Evolutionary conservation across 441 rosid genomes (phyloP).

Genomic region (California macrophylla): DNA sequence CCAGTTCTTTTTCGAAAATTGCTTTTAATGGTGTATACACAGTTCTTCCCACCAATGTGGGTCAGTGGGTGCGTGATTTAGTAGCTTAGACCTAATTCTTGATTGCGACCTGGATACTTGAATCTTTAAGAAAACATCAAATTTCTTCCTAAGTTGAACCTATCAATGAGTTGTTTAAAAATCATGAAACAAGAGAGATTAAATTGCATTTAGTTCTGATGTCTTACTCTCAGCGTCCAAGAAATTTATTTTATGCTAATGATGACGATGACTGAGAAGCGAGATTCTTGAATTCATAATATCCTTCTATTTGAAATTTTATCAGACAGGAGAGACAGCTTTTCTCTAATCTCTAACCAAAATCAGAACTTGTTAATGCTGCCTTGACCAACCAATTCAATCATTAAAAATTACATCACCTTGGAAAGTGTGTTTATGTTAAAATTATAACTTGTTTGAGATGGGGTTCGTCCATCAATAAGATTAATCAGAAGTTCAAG

Average conservation of each 20-base stretch:
- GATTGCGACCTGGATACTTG: neutral
- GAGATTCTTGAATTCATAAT: neutral
- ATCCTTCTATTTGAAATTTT: neutral
- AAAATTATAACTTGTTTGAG: neutral
- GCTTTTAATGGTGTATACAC: conserved; percentile 6
- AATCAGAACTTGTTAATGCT: neutral
- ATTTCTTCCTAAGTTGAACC: neutral
- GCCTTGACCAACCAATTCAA: neutral
- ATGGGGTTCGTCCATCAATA: neutral
- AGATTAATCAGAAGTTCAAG: neutral
- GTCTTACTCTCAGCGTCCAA: neutral
- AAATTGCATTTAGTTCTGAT: neutral
- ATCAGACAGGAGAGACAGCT: neutral
- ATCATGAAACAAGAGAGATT: neutral
- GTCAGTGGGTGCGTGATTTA: conserved; percentile 12
- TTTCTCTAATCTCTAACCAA: neutral
- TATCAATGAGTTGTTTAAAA: neutral
- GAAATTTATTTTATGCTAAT: neutral
- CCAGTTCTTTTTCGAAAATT: conserved; percentile 12
- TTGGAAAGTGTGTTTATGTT: neutral
- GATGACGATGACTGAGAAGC: neutral
- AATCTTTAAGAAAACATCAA: neutral
- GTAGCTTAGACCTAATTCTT: conserved; percentile 9
- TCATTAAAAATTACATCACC: neutral
- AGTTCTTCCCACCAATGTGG: conserved; percentile 10